Conservation (phyloP, 2,329 filamentous ascomycete species). For the Harringtonia aguacate region DNA sequence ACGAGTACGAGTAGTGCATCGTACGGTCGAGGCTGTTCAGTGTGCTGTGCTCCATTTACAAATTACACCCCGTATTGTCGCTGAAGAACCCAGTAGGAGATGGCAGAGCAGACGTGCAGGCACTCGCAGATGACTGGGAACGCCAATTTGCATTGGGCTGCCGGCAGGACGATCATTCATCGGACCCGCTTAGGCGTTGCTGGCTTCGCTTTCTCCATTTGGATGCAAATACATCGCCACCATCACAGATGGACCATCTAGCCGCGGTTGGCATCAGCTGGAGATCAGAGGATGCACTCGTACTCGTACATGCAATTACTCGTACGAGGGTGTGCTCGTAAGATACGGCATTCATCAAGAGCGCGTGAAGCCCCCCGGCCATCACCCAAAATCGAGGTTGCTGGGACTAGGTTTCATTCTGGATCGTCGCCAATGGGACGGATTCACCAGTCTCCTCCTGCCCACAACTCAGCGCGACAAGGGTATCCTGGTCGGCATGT, state of each 20-base stretch:
- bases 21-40: no score
- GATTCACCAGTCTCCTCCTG: background rate
- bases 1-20: no score
- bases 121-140: no score
- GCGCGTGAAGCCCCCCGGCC: no score
- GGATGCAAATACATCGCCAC: background rate
- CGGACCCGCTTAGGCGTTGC: background rate
- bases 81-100: no score
- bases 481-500: slow-evolving; percentile 1
- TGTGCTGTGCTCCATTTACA: no score
- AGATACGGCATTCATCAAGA: no score
- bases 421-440: slow-evolving; percentile 9
- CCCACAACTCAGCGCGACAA: background rate
- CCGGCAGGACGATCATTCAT: background rate
- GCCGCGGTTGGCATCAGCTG: background rate
- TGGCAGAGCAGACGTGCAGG: no score
- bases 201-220: background rate
- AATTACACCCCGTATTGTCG: no score
- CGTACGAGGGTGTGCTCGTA: no score
- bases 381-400: background rate
- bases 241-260: background rate
- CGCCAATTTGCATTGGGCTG: background rate
- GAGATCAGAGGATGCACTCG: no score
- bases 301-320: no score
- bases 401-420: slow-evolving; percentile 2